phyloP scores from a whole-genome alignment of 768 basidiomycete species.

The Lactarius sp. region DNA sequence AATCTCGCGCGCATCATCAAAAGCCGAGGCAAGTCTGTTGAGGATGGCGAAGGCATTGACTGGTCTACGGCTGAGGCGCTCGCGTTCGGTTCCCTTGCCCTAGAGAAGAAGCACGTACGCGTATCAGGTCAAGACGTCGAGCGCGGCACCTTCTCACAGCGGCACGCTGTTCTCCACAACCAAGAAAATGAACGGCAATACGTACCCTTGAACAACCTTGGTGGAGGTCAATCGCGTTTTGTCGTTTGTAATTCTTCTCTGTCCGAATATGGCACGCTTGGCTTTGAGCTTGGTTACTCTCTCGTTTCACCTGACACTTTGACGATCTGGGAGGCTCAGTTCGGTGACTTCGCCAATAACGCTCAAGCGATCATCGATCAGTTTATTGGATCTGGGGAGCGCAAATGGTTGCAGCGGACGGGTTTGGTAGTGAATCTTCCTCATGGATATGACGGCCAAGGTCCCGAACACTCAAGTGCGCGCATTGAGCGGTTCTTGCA shows the following conservation, averaged over 20 bases:
- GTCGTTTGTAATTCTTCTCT: constrained; percentile 95
- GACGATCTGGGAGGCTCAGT: constrained; percentile 98
- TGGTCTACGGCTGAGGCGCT: constrained; percentile 99
- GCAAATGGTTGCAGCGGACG: constrained; percentile 95
- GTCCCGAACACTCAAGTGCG: constrained; percentile 96
- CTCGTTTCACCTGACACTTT: constrained; percentile 90
- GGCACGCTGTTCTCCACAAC: constrained; percentile 95
- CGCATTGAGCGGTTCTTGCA: constrained; percentile 95
- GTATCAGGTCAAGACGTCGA: constrained; percentile 98
- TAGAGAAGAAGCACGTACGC: constrained; percentile 92
- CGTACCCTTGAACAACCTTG: constrained; percentile 83
- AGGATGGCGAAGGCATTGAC: constrained; percentile 90
- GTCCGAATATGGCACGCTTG: constrained; percentile 91
- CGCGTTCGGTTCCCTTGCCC: constrained; percentile 88
- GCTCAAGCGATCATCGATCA: constrained; percentile 98
- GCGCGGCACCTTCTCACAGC: constrained; percentile 97
- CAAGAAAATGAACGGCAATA: constrained; percentile 90
- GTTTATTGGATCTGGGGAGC: constrained; percentile 95
- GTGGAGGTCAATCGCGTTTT: constrained; percentile 84
- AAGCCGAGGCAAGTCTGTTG: constrained; percentile 83
- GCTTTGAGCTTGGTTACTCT: constrained; percentile 98
- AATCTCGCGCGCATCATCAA: constrained; percentile 91
- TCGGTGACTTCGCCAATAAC: constrained; percentile 97
- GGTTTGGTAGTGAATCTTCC: constrained; percentile 87
- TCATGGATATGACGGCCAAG: constrained; percentile 98